These are phyloP conservation scores for Annulohypoxylon bovei DNA, from an alignment of 495 filamentous ascomycete genomes.

Conservation along the genomic window DNA sequence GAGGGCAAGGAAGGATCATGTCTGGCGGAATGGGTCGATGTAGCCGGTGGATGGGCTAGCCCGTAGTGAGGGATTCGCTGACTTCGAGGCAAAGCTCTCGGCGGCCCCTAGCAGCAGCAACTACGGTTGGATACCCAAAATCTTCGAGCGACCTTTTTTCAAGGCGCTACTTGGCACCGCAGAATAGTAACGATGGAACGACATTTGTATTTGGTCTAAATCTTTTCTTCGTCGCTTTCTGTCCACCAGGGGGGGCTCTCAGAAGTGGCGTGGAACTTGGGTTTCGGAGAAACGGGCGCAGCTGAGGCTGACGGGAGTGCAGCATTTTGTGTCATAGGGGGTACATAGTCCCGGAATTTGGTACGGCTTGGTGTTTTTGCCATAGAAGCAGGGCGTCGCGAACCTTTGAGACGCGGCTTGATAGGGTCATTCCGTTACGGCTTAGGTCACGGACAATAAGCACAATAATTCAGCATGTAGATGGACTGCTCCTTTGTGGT, in stretches of 20 bases:
- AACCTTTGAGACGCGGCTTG: conserved; percentile 32
- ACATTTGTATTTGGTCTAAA: conserved; percentile 36
- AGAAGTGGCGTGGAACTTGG: conserved; percentile 17
- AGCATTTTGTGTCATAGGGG: conserved; percentile 25
- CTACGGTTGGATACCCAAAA: conserved; percentile 34
- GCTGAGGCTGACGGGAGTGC: conserved; percentile 21
- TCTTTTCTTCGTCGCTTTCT: conserved; percentile 25
- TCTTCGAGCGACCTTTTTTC: conserved; percentile 16
- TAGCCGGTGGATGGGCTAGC: conserved; percentile 91
- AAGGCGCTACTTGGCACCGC: conserved; percentile 10
- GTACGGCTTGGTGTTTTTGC: conserved; percentile 29
- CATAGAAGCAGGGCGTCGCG: conserved; percentile 32
- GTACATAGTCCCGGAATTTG: conserved; percentile 15
- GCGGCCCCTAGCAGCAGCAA: conserved; percentile 9
- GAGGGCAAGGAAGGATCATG: conserved; percentile 97
- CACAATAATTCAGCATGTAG: conserved; percentile 42
- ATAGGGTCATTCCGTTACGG: conserved; percentile 27
- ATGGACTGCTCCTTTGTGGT: conserved; percentile 23
- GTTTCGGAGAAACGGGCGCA: conserved; percentile 20
- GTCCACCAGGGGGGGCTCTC: conserved; percentile 8
- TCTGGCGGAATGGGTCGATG: conserved; percentile 95
- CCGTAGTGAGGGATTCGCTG: conserved; percentile 47
- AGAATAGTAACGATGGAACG: conserved; percentile 37
- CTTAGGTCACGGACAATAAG: conserved; percentile 25
- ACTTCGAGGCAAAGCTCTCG: background rate